Evolutionary conservation across 2,329 filamentous ascomycete species (phyloP), one percentile per base, ranked within the genome.

Genomic region (Cladophialophora chaetospira): DNA sequence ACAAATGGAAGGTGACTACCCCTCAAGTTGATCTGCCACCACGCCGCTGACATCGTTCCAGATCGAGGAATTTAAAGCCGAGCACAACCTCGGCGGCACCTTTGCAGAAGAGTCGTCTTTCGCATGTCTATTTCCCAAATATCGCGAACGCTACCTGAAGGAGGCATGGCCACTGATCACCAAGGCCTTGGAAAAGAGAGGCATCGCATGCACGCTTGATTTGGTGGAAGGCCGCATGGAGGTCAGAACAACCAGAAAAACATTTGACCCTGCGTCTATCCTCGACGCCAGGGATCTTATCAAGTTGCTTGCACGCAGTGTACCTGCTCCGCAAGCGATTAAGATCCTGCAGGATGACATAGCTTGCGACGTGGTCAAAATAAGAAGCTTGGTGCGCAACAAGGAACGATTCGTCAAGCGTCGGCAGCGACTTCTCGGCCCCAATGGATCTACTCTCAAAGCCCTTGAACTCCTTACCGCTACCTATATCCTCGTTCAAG

Each of bases 371-470:
- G 88, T 99, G 57, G 93, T 99, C 78, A 97, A 97, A 79, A 95
- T 97, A 66, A 83, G 91, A 60, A 93, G 85, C 69, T 80, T 97
- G 45, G 91, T 97, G 25, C 82, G 89, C 61, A 97, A 93, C 75
- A 97, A 97, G 74, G 92, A 97, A 65, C 85, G 91, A 55, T 99
- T 97, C 68, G 89, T 96, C 49, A 99, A 99, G 79, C 82, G 94
- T 54, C 84, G 94, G 46, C 94, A 99, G 75, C 82, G 94, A 55
- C 94, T 99, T 57, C 80, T 99, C 21, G 94, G 94, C 0, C 92
- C 93, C 13, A 89, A 90, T 63, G 94, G 93, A 33, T 91, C 88
- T 46, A 99, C 94, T 1, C 80, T 99, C 51, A 97, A 97, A 72
- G 94, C 94, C 1, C 82, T 99, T 25, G 91, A 97, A 73, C 82